phyloP scores from a whole-genome alignment of 495 filamentous ascomycete genomes.

The Lasiosphaeria ovina region DNA sequence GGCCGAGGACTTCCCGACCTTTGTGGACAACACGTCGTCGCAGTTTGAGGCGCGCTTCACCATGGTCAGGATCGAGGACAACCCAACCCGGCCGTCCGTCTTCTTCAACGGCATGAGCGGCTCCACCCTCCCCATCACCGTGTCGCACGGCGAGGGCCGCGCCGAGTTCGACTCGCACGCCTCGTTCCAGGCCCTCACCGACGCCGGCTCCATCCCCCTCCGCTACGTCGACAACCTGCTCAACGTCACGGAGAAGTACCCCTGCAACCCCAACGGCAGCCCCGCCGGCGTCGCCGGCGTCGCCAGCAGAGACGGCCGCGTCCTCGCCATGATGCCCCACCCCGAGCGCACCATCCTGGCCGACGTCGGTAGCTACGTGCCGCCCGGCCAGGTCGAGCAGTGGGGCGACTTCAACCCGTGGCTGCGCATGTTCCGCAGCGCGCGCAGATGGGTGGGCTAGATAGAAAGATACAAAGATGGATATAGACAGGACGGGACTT shows the following conservation, averaged over 20 bases:
- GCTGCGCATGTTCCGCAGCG: slow-evolving; percentile 76
- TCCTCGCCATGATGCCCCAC: slow-evolving; percentile 94
- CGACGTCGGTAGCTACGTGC: slow-evolving; percentile 75
- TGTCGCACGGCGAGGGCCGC: slow-evolving; percentile 90
- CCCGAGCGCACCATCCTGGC: slow-evolving; percentile 87
- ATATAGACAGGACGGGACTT: background rate
- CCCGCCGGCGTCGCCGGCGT: slow-evolving; percentile 84
- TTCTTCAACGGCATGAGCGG: slow-evolving; percentile 92
- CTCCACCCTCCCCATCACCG: slow-evolving; percentile 78
- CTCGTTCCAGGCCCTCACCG: slow-evolving; percentile 55
- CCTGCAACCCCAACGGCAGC: slow-evolving; percentile 91
- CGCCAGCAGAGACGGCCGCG: slow-evolving; percentile 74
- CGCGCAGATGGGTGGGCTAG: slow-evolving; percentile 80
- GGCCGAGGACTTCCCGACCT: slow-evolving; percentile 79
- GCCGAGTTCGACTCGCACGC: slow-evolving; percentile 64
- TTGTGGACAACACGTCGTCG: slow-evolving; percentile 79
- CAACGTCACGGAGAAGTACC: slow-evolving; percentile 76
- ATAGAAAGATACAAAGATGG: background rate
- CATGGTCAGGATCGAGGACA: slow-evolving; percentile 81
- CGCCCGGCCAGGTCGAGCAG: slow-evolving; percentile 58
- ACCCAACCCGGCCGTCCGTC: slow-evolving; percentile 61
- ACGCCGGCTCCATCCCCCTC: slow-evolving; percentile 64
- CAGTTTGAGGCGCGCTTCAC: slow-evolving; percentile 89
- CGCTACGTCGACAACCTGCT: slow-evolving; percentile 81
- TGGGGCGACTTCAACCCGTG: slow-evolving; percentile 91